Conservation (phyloP, 2,329 filamentous ascomycete genomes). For the Tolypocladium nubicola region DNA sequence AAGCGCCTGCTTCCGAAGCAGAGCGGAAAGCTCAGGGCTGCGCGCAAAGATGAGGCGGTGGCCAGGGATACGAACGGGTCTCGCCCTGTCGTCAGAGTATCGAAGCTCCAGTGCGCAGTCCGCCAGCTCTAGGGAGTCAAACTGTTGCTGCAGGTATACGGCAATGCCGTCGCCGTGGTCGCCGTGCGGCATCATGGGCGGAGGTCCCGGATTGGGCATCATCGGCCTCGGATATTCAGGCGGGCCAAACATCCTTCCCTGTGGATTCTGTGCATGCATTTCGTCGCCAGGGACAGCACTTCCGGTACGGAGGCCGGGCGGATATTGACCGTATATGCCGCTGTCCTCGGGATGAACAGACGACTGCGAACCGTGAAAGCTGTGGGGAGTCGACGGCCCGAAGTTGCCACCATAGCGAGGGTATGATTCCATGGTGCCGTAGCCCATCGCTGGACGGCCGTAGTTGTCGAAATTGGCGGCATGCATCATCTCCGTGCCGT, state of each 20-base stretch:
- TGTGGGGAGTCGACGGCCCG: conserved; percentile 47
- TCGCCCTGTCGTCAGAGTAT: conserved; percentile 27
- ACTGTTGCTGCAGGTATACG: conserved; percentile 27
- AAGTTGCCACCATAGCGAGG: conserved; percentile 27
- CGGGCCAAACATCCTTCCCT: conserved; percentile 18
- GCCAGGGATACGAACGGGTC: conserved; percentile 34
- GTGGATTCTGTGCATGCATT: conserved; percentile 14
- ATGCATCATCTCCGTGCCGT: conserved; percentile 23
- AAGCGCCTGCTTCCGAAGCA: conserved; percentile 15
- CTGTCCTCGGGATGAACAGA: conserved; percentile 38
- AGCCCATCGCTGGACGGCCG: conserved; percentile 24
- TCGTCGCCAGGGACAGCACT: conserved; percentile 18
- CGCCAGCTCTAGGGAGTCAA: conserved; percentile 19
- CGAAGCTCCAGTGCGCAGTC: conserved; percentile 38
- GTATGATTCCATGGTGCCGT: conserved; percentile 23
- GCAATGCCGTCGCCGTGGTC: conserved; percentile 27
- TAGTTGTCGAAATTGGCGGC: conserved; percentile 24
- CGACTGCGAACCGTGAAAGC: conserved; percentile 51
- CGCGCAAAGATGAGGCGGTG: conserved; percentile 47
- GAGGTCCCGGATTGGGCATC: conserved; percentile 19
- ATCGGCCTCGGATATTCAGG: conserved; percentile 19
- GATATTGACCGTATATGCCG: conserved; percentile 28
- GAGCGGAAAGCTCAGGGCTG: conserved; percentile 24
- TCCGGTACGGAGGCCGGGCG: conserved; percentile 27
- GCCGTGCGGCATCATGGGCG: conserved; percentile 13